Evolutionary conservation across 208 protist species (phyloP), one percentile per base, ranked within the genome.

Genomic region (Leishmania aethiopica): DNA sequence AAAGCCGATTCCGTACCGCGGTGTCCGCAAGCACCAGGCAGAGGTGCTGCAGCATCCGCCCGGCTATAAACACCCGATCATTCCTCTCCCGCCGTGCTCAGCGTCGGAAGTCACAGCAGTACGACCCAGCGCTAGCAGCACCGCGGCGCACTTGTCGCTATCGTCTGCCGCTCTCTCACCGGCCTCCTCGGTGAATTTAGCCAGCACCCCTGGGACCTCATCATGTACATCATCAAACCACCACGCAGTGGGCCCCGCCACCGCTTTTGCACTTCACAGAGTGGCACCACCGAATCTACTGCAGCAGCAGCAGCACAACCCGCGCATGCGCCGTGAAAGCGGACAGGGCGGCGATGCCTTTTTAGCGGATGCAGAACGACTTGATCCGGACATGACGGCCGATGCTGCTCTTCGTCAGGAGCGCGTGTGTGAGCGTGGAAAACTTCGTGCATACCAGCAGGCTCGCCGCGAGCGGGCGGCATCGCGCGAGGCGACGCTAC

Each of bases 1-100:
- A 37, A 89, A 89, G 81, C 92, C 87, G 17, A 84, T 91, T 45
- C 90, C 87, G 22, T 82, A 92, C 49, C 88, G 92, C 37, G 92
- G 92, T n/a, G 47, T 93, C 55, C 90, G 92, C 59, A 82, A 84
- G 62, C 85, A 89, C 66, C 86, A 95, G 75, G 90, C 89, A 42
- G 90, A 95, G 62, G 85, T 81, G 25, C 77, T 89, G n/a, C 89
- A 92, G 74, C 92, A 95, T 78, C 91, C 90, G 74, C 92, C 92
- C 6, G 87, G 87, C 70, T 95, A 95, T 82, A 53, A 76, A 3
- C 84, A 93, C 80, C 92, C 92, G 8, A 49, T 95, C 11, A 49
- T 77, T 28, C 88, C 83, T 53, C 71, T 71, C 51, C 75, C 80
- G 40, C 75, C 37, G 0, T 47, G 8, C 40, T 28, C 75, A 62